Percentiles rank a stretch among this genome's conserved stretches.
These are phyloP conservation scores for Sarocladium strictum DNA, from an alignment of 2,329 filamentous ascomycete genomes.

Conservation along the genomic window DNA sequence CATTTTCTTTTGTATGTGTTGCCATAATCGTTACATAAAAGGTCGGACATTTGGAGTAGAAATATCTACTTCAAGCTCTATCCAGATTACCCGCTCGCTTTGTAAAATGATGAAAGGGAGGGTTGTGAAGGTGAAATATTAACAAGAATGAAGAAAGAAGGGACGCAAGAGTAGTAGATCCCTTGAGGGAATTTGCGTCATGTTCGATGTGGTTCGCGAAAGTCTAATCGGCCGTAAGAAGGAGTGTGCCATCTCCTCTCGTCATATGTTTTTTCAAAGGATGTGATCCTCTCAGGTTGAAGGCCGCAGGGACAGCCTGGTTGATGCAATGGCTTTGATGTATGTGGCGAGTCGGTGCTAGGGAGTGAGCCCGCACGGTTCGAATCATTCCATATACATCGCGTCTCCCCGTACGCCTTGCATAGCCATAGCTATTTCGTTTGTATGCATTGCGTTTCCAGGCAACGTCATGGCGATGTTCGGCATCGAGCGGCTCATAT, in stretches of 20 bases:
- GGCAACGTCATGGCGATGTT: slow-evolving; percentile 39
- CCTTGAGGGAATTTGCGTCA: neutral
- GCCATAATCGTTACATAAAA: slow-evolving; percentile 8
- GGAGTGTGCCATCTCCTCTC: neutral
- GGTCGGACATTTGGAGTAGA: no score
- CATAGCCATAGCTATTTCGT: slow-evolving; percentile 40
- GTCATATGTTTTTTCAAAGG: neutral
- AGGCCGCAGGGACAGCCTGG: no score
- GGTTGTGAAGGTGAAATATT: neutral
- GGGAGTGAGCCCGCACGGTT: no score
- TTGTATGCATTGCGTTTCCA: slow-evolving; percentile 31
- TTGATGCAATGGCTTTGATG: no score
- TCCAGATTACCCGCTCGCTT: slow-evolving; percentile 6
- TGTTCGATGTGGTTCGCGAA: neutral
- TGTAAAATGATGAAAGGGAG: neutral
- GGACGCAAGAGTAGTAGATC: neutral
- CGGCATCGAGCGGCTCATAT: slow-evolving; percentile 39
- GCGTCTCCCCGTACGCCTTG: slow-evolving; percentile 39
- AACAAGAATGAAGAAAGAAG: neutral
- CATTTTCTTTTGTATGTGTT: neutral
- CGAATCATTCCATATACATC: slow-evolving; percentile 46
- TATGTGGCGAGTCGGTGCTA: no score
- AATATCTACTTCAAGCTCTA: neutral
- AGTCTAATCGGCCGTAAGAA: slow-evolving; percentile 3
- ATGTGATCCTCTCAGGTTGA: no score